Evolutionary conservation across 1,284 basidiomycete species (phyloP).

Genomic region (Waitea zeae): DNA sequence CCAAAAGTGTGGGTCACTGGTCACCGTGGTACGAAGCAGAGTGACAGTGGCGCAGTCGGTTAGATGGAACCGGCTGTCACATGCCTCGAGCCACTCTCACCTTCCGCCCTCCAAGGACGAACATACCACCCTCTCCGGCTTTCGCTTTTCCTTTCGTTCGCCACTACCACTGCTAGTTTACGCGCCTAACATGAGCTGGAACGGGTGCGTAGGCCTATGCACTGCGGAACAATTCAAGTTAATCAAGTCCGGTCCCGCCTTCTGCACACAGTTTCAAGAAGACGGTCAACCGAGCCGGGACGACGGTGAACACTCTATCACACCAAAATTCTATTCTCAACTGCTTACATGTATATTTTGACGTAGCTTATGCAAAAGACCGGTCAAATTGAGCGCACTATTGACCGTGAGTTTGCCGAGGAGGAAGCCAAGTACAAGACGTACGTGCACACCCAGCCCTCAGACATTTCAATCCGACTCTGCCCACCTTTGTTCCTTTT

Average conservation of each 20-base stretch:
- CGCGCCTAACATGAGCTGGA: slow-evolving; percentile 26
- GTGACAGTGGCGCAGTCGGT: no score
- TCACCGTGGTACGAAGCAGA: no score
- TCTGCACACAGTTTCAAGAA: slow-evolving; percentile 80
- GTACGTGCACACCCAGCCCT: slow-evolving; percentile 34
- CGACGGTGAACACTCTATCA: slow-evolving; percentile 35
- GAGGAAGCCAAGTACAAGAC: slow-evolving; percentile 84
- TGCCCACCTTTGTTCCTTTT: neutral
- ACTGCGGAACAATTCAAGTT: neutral
- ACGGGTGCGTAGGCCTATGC: slow-evolving; percentile 18
- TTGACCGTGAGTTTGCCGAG: slow-evolving; percentile 87
- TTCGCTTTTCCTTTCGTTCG: no score
- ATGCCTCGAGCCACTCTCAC: no score
- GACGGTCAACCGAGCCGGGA: slow-evolving; percentile 83
- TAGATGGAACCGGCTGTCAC: no score
- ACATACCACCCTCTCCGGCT: no score
- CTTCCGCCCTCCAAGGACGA: no score
- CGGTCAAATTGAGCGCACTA: slow-evolving; percentile 90
- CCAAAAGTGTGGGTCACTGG: no score
- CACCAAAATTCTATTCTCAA: slow-evolving; percentile 6
- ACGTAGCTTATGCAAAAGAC: slow-evolving; percentile 84
- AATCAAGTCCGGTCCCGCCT: neutral
- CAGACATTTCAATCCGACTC: no score
- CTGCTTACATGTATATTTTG: slow-evolving; percentile 6
- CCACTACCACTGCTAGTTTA: no score